Base-by-base conservation (phyloP, 1,284 basidiomycete species). In the Heterobasidion parviporum region DNA sequence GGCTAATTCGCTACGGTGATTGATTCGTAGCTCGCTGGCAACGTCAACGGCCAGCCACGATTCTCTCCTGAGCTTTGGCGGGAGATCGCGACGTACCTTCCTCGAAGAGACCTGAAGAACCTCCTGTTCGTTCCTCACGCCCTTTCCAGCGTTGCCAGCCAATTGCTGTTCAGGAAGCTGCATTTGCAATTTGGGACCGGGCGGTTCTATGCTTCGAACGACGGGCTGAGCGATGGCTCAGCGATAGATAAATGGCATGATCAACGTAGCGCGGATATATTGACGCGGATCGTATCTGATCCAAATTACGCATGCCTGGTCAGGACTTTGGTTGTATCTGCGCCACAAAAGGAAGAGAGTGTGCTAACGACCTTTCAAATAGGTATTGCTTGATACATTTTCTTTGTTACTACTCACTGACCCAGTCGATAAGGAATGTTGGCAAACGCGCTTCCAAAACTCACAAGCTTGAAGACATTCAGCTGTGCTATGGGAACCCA, bases 21-120 rank as follows among this genome's bases (percentile, higher is more conserved):
- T 32, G 43, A 38, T 49, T 45, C 53, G 12, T 57, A 61, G 57
- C 33, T 52, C 4, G 14, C 20, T 56, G 61, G 52, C 58, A 62
- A 52, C 57, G 64, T 54, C 55, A 60, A 34, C 56, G 63, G 45
- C 26, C 61, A 50, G 1, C 75, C 74, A 36, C 71, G 70, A 36
- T 81, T 88, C 62, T 87, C 85, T 3, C 74, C 74, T 12, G 85
- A 88, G 67, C 79, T 88, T 56, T 88, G 85, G 85, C 74, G 81
- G 41, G 81, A 87, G 64, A 81, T 88, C 46, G 83, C 81, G 0
- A 68, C 74, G 14, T 83, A 76, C 62, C 73, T 88, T 8, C 79
- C 84, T 0, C 76, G 78, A 18, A 76, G 76, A n/a, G 85, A 88
- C 64, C 78, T 87, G 53, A 84, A 81, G 62, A 77, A 78, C 1